These are phyloP conservation scores for Cubamyces sp. DNA, from an alignment of 768 basidiomycete genomes.

Conservation along the genomic window DNA sequence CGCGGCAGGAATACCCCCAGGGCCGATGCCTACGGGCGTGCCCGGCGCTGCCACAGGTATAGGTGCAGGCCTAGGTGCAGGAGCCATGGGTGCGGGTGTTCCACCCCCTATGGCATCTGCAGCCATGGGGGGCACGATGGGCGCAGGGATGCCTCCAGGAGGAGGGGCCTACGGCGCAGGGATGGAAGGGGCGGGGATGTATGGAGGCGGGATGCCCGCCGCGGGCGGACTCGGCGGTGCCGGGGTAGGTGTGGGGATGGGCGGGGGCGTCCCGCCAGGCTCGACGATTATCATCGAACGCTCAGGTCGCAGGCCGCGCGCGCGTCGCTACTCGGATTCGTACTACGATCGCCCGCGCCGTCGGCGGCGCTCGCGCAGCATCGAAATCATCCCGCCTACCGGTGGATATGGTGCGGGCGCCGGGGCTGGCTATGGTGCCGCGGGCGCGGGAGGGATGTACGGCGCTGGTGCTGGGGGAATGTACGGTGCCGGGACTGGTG, in stretches of 20 bases:
- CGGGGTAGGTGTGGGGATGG: not conserved
- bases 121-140: not conserved
- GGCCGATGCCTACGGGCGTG: not conserved
- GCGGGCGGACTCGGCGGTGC: not conserved
- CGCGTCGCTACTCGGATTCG: constrained; percentile 10
- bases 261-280: constrained; percentile 17
- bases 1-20: not conserved
- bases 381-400: constrained; percentile 8
- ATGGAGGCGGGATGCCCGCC: constrained; percentile 2
- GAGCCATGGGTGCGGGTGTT: not conserved
- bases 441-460: constrained; percentile 1
- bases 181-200: not conserved
- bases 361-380: constrained; percentile 5
- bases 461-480: not conserved
- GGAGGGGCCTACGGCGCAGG: not conserved
- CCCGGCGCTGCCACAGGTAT: not conserved
- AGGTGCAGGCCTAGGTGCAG: not conserved
- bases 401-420: not conserved
- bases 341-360: not conserved
- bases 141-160: not conserved
- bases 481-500: not conserved
- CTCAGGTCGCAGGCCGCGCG: constrained; percentile 4
- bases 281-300: constrained; percentile 29
- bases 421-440: not conserved
- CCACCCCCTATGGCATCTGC: not conserved